Evolutionary conservation across 805 yeast species (phyloP).

Genomic region (Lipomyces starkeyi): DNA sequence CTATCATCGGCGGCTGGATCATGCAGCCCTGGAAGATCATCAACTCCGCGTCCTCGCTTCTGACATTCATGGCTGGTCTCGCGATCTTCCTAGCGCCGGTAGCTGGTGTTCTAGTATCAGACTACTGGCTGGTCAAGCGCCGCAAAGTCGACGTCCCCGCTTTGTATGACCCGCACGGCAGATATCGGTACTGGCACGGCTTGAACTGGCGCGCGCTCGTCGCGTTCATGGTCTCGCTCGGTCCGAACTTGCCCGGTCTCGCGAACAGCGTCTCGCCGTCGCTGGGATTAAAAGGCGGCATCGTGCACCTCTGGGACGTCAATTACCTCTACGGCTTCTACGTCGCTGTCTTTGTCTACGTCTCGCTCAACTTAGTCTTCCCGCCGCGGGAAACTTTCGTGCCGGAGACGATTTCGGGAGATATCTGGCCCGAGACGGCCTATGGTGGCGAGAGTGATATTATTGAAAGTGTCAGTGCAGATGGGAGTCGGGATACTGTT

Average conservation of each 20-base stretch:
- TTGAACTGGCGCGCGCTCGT: conserved; percentile 53
- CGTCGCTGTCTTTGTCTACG: conserved; percentile 32
- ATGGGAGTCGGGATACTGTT: neutral
- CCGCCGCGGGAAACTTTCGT: conserved; percentile 33
- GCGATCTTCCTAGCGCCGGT: conserved; percentile 39
- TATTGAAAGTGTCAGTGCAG: neutral
- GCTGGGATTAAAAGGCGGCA: conserved; percentile 33
- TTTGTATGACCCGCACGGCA: conserved; percentile 43
- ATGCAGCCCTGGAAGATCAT: conserved; percentile 40
- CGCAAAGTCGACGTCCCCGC: conserved; percentile 35
- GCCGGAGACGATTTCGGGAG: conserved; percentile 24
- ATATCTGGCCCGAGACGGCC: conserved; percentile 1
- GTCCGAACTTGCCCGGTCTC: conserved; percentile 42
- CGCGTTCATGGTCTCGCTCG: conserved; percentile 43
- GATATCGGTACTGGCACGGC: conserved; percentile 55
- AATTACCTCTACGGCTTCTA: conserved; percentile 41
- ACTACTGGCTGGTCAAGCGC: conserved; percentile 36
- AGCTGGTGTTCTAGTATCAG: conserved; percentile 35
- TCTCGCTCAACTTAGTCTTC: conserved; percentile 27
- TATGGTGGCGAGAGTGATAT: neutral
- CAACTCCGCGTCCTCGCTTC: conserved; percentile 34
- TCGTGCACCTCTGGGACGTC: conserved; percentile 40
- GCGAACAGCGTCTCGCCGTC: conserved; percentile 37
- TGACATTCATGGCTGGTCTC: conserved; percentile 37
- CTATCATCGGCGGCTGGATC: conserved; percentile 39